phyloP scores from a whole-genome alignment of 2,329 filamentous ascomycete species.

The Sporothrix phasma region DNA sequence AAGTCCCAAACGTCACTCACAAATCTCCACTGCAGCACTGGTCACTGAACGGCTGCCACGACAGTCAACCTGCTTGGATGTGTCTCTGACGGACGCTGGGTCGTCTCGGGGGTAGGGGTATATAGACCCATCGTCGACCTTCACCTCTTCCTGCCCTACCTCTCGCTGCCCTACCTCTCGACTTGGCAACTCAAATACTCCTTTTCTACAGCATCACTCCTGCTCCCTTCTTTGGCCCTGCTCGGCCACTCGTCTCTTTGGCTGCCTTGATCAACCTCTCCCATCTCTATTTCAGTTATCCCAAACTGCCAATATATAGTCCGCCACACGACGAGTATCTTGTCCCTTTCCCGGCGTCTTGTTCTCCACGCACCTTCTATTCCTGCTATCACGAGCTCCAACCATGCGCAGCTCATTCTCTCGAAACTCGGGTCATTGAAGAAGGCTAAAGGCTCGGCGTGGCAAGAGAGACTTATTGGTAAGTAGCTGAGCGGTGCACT shows the following conservation, averaged over 20 bases:
- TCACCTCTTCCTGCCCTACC: neutral
- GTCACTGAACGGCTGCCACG: constrained; percentile 17
- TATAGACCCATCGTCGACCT: constrained; percentile 13
- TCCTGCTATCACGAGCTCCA: neutral
- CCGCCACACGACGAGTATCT: neutral
- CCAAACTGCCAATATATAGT: no score
- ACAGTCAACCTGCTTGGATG: constrained; percentile 9
- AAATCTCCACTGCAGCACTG: constrained; percentile 12
- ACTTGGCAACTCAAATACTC: neutral
- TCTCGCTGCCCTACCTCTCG: no score
- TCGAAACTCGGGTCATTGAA: constrained; percentile 10
- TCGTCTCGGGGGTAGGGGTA: constrained; percentile 6
- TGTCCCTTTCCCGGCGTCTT: neutral
- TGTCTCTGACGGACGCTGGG: constrained; percentile 8
- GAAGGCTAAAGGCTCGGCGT: constrained; percentile 18
- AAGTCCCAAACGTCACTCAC: neutral
- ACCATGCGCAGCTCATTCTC: constrained; percentile 15
- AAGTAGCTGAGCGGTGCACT: neutral
- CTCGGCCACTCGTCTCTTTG: neutral
- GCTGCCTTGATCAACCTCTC: no score
- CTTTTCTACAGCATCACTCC: neutral
- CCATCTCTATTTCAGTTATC: neutral
- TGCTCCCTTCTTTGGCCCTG: neutral
- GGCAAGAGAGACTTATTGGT: constrained; percentile 29
- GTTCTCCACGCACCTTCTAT: neutral